Evolutionary conservation across 371 early-diverging fungal genomes (phyloP).

Genomic region (Mortierella polycephala): DNA sequence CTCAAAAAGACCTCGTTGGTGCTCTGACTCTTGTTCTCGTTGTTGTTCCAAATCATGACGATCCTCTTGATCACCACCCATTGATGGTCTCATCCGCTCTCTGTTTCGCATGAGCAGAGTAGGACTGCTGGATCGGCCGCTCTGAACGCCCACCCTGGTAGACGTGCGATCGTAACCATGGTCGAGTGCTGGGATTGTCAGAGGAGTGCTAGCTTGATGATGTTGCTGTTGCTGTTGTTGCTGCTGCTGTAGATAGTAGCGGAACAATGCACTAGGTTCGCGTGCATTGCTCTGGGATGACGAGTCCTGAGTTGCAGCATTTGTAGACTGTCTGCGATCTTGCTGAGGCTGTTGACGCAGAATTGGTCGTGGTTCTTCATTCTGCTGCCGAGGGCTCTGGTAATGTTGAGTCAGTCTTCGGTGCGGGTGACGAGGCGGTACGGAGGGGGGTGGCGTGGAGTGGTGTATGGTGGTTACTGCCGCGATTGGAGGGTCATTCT

Average conservation of each 20-base stretch:
- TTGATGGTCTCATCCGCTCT: background rate
- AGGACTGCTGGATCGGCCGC: background rate
- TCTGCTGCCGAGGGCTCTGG: background rate
- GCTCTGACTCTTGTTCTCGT: conserved; percentile 3
- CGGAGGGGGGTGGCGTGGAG: background rate
- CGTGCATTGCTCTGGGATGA: too few species aligned
- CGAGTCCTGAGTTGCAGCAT: background rate
- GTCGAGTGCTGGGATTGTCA: background rate
- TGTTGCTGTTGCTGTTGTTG: conserved; percentile 23
- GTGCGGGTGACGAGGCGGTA: conserved; percentile 11
- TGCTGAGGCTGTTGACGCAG: background rate
- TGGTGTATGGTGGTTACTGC: background rate
- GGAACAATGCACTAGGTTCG: background rate
- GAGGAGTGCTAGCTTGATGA: background rate
- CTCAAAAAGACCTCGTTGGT: conserved; percentile 6
- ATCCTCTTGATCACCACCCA: background rate
- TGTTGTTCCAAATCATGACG: conserved; percentile 6
- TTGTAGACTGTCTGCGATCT: background rate
- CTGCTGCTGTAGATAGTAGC: conserved; percentile 8
- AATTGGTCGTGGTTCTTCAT: background rate
- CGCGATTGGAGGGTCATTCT: background rate
- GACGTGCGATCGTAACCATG: conserved; percentile 52
- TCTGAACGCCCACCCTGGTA: conserved; percentile 39
- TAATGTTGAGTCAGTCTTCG: conserved; percentile 13
- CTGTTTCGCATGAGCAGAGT: too few species aligned